These are phyloP conservation scores for Bjerkandera adusta DNA, from an alignment of 1,284 basidiomycete species.

Conservation along the genomic window DNA sequence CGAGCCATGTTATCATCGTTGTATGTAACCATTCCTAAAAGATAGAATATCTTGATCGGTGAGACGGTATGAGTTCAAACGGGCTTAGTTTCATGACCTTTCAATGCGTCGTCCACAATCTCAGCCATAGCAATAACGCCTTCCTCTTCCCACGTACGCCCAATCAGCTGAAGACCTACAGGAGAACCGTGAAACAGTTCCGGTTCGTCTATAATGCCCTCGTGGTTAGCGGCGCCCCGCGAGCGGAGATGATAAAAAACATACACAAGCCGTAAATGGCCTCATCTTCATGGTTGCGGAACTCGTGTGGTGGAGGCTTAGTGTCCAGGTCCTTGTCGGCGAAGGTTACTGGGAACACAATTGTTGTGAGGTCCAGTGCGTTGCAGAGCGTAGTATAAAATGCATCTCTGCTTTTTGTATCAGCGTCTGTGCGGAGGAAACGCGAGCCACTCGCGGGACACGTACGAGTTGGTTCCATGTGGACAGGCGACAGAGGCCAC, in stretches of 20 bases:
- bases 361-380: conserved; percentile 43
- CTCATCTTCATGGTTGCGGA: conserved; percentile 41
- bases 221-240: too few relatives aligned
- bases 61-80: too few relatives aligned
- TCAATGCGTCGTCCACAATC: conserved; percentile 35
- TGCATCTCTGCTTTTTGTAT: conserved; percentile 16
- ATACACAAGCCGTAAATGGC: conserved; percentile 44
- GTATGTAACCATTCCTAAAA: too few relatives aligned
- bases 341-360: conserved; percentile 43
- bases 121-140: conserved; percentile 41
- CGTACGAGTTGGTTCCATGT: conserved; percentile 35
- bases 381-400: conserved; percentile 28
- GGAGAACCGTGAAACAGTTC: conserved; percentile 44
- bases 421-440: background rate
- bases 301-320: conserved; percentile 29
- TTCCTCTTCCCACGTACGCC: conserved; percentile 49
- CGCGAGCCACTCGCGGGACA: background rate
- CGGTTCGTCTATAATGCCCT: conserved; percentile 38
- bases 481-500: conserved; percentile 35
- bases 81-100: too few relatives aligned
- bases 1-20: too few relatives aligned
- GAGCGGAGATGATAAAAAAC: too few relatives aligned
- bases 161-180: conserved; percentile 49
- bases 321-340: conserved; percentile 34
- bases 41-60: too few relatives aligned